Percentiles rank a stretch among this genome's conserved stretches.
These are phyloP conservation scores for Colletotrichum sp. DNA, from an alignment of 2,329 filamentous ascomycete genomes.

Conservation along the genomic window DNA sequence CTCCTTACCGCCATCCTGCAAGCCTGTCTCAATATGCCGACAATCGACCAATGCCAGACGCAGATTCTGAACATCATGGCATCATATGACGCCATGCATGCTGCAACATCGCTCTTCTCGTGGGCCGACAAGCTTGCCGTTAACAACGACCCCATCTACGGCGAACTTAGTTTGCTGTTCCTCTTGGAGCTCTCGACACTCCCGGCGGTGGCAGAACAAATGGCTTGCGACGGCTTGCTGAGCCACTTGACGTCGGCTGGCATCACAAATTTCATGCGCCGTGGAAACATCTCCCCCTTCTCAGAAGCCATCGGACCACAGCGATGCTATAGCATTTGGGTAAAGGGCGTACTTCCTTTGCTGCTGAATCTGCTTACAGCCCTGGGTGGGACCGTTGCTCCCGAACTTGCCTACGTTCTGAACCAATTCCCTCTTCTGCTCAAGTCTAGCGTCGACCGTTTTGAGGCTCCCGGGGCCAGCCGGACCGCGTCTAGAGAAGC, in stretches of 20 bases:
- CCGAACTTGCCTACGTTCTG: constrained; percentile 85
- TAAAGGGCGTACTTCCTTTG: constrained; percentile 83
- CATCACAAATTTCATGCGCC: constrained; percentile 78
- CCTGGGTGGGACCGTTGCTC: constrained; percentile 80
- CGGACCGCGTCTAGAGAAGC: constrained; percentile 54
- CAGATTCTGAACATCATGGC: constrained; percentile 75
- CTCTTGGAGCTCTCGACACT: constrained; percentile 86
- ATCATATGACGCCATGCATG: constrained; percentile 76
- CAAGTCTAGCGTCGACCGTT: constrained; percentile 70
- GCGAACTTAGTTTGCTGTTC: constrained; percentile 88
- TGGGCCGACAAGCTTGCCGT: constrained; percentile 87
- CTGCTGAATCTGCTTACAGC: constrained; percentile 87
- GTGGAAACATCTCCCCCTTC: constrained; percentile 76
- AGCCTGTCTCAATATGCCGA: constrained; percentile 79
- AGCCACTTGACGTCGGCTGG: constrained; percentile 81
- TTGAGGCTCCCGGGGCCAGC: constrained; percentile 66
- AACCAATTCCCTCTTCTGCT: constrained; percentile 89
- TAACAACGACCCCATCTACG: constrained; percentile 86
- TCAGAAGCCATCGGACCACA: constrained; percentile 71
- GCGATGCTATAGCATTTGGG: constrained; percentile 90
- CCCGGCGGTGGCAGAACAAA: constrained; percentile 82
- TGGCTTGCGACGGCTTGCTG: constrained; percentile 86
- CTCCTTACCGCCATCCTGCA: constrained; percentile 89
- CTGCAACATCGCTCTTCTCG: constrained; percentile 86
- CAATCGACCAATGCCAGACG: constrained; percentile 72